Conservation (phyloP, 2,329 filamentous ascomycete genomes). For the Ophiostoma quercus region DNA sequence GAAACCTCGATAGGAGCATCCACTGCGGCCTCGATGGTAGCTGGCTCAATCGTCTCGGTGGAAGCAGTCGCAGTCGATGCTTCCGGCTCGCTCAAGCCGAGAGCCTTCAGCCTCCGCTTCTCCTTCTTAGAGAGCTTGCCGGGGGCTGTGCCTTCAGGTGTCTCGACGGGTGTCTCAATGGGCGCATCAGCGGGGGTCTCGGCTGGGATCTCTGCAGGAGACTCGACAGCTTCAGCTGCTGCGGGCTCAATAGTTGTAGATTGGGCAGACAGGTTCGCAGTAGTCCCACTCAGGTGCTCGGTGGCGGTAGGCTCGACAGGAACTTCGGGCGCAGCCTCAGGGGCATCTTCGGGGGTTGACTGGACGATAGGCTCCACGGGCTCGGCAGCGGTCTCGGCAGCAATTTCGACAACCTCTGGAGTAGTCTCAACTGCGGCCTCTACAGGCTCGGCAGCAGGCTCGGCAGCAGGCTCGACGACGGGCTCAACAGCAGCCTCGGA, state of each 20-base stretch:
- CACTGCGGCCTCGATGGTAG: constrained; percentile 1
- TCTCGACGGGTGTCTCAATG: background rate
- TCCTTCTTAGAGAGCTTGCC: constrained; percentile 22
- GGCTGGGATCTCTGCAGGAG: background rate
- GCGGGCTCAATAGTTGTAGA: background rate
- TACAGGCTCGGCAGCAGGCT: background rate
- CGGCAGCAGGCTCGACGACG: background rate
- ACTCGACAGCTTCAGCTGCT: background rate
- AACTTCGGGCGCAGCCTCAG: background rate
- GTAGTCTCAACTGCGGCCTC: background rate
- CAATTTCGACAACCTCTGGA: background rate
- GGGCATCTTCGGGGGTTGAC: background rate
- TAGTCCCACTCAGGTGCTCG: background rate
- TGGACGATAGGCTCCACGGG: background rate
- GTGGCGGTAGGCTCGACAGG: background rate
- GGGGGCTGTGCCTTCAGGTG: background rate
- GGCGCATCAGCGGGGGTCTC: background rate
- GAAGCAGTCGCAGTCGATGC: background rate
- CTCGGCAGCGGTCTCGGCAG: too few relatives aligned
- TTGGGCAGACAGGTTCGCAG: background rate
- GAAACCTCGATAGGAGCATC: background rate
- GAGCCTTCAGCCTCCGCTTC: constrained; percentile 14
- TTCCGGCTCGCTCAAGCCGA: background rate
- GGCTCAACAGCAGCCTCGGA: background rate
- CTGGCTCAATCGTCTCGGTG: background rate